Evolutionary conservation across 2,329 filamentous ascomycete genomes (phyloP), one percentile per base, ranked within the genome.

Genomic region (Cercospora zeina): DNA sequence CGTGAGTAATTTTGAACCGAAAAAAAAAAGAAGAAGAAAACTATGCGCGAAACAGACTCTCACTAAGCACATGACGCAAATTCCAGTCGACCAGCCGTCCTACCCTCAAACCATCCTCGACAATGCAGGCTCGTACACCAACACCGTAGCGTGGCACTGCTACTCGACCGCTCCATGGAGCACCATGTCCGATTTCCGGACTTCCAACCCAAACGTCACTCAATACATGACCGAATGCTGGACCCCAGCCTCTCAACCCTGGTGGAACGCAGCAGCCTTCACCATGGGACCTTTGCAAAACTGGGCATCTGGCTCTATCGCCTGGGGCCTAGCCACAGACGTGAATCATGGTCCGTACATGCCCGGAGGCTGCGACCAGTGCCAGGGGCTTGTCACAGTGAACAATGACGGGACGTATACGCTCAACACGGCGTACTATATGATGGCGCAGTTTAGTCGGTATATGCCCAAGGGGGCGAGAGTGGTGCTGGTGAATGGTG

Each of bases 211-310:
- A 3, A 58, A 50, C 21, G 60, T 66, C 11, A 55, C 54, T 13
- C 66, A 68, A 54, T 65, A 67, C 62, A 68, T 68, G 66, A 63
- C 61, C 8, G 66, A 68, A 61, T 68, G 66, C 54, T 68, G 62
- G 62, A 68, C 66, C 0, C 62, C 66, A n/a, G 19, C 58, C 19
- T 61, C 61, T 3, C 31, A 62, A 11, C 53, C 56, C 7, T 67
- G 65, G 65, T 62, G 62, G 58, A 61, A 65, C 11, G 66, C 63
- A 36, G 65, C 66, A 1, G 60, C 59, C 7, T 68, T 68, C 55
- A 65, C 65, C 3, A 62, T 68, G 21, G 65, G 66, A 1, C 65
- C 66, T n/a, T 49, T 67, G 13, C 66, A 68, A 34, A 68, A 68
- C 39, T 68, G 66, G 66, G 66, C 61, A 3, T 62, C 61, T 1